Base-by-base conservation (phyloP, 1,139 yeast species). In the Geotrichum reessii region DNA sequence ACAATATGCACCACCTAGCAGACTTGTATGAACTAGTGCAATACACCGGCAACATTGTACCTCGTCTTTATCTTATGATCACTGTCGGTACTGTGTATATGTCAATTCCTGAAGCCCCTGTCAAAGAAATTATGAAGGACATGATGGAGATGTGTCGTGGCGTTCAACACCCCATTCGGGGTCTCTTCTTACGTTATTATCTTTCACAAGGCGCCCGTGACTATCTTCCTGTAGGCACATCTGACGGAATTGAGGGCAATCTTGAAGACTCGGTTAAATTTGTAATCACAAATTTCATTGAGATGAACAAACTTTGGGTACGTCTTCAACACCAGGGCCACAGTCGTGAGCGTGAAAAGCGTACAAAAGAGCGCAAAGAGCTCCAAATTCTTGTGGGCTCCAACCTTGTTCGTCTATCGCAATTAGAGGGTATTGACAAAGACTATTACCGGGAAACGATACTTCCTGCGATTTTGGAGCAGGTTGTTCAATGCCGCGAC, bases 141-240 rank as follows among this genome's bases (percentile, higher is more conserved):
- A 86, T 95, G 96, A 86, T 93, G 71, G 99, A 95, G 72, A 93
- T 93, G 99, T 87, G 96, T 64, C 81, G 96, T 50, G 99, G 98
- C n/a, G 96, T 92, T 1, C 99, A 93, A 73, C 95, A 90, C 69
- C 99, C 99, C 0, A 83, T 90, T 42, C 77, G 78, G 7, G 99
- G 99, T 0, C 76, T 93, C 62, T 93, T 93, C 71, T 76, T 95
- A 67, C 78, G 99, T 58, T 92, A 93, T 74, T 93, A 90, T 71
- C 76, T 93, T 52, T 84, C 93, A 4, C 98, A 93, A 71, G 78
- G 92, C 63, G 86, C 91, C 21, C 87, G 91, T 66, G 86, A 85
- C 66, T 75, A 87, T 60, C 73, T 88, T 56, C 90, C 92, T 71
- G 65, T 65, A 2, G 74, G 68, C 24, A 58, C 50, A 11, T 55